Percentiles rank a stretch among this genome's conserved stretches.
phyloP scores from a whole-genome alignment of 176 grass and related monocot species.

The Saccharum spontaneum region DNA sequence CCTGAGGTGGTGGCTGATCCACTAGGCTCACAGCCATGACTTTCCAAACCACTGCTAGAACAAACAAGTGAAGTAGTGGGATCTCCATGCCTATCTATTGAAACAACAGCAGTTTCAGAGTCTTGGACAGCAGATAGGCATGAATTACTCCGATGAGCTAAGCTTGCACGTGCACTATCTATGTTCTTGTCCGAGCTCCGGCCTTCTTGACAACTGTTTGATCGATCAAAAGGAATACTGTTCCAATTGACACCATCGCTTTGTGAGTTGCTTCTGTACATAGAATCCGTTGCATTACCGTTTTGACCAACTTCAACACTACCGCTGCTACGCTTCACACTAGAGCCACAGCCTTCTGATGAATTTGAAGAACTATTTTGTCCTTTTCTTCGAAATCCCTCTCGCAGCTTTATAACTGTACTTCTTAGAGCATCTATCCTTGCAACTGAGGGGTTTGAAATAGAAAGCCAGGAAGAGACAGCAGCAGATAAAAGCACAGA shows the following conservation, averaged over 20 bases:
- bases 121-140: slow-evolving; percentile 91
- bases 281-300: slow-evolving; percentile 60
- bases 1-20: slow-evolving; percentile 56
- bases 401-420: slow-evolving; percentile 90
- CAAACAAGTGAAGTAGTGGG: slow-evolving; percentile 58
- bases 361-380: slow-evolving; percentile 94
- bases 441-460: slow-evolving; percentile 85
- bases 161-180: slow-evolving; percentile 72
- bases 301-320: slow-evolving; percentile 90
- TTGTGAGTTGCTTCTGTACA: slow-evolving; percentile 74
- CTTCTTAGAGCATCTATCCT: slow-evolving; percentile 86
- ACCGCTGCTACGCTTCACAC: slow-evolving; percentile 92
- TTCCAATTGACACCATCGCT: slow-evolving; percentile 65
- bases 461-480: slow-evolving; percentile 80
- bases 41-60: slow-evolving; percentile 74
- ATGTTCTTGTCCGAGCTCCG: slow-evolving; percentile 71
- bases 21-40: slow-evolving; percentile 71
- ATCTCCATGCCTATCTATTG: slow-evolving; percentile 58
- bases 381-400: slow-evolving; percentile 78
- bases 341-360: slow-evolving; percentile 97
- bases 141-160: slow-evolving; percentile 87
- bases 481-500: slow-evolving; percentile 91
- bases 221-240: slow-evolving; percentile 72
- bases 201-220: slow-evolving; percentile 96
- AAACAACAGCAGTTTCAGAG: slow-evolving; percentile 54